Percentiles rank a stretch among this genome's conserved stretches.
These are phyloP conservation scores for Penicillium cosmopolitanum DNA, from an alignment of 495 filamentous ascomycete species.

Conservation along the genomic window DNA sequence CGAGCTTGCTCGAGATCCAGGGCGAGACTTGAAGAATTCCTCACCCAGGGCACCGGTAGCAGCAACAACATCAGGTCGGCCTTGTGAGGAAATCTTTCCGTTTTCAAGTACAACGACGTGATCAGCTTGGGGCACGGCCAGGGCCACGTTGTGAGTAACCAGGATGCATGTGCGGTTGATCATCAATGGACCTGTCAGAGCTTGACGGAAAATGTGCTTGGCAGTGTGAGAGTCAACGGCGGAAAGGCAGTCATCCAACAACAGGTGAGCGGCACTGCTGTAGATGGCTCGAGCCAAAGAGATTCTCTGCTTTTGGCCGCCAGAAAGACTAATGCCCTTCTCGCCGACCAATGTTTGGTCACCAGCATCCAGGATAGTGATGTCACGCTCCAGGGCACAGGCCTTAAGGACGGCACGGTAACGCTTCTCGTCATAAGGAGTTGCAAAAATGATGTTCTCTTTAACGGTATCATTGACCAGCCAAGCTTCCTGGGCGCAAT, in stretches of 20 bases:
- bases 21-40: conserved; percentile 73
- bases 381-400: conserved; percentile 90
- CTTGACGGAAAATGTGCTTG: conserved; percentile 96
- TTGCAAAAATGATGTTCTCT: conserved; percentile 94
- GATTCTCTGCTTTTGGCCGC: conserved; percentile 97
- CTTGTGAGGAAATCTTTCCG: conserved; percentile 77
- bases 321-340: conserved; percentile 95
- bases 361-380: conserved; percentile 89
- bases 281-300: conserved; percentile 94
- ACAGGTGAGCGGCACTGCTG: conserved; percentile 83
- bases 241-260: conserved; percentile 95
- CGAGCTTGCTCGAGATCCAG: conserved; percentile 67
- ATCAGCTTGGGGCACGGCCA: conserved; percentile 78
- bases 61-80: conserved; percentile 74
- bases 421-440: conserved; percentile 76
- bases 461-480: conserved; percentile 95
- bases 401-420: conserved; percentile 89
- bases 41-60: conserved; percentile 84
- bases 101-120: conserved; percentile 87
- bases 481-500: conserved; percentile 98
- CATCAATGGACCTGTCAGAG: conserved; percentile 91
- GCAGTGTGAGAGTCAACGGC: conserved; percentile 99
- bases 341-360: conserved; percentile 96
- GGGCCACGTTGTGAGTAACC: conserved; percentile 91
- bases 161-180: conserved; percentile 85